Conservation (phyloP, 192 early-diverging fungal species). For the Coemansia sp. region DNA sequence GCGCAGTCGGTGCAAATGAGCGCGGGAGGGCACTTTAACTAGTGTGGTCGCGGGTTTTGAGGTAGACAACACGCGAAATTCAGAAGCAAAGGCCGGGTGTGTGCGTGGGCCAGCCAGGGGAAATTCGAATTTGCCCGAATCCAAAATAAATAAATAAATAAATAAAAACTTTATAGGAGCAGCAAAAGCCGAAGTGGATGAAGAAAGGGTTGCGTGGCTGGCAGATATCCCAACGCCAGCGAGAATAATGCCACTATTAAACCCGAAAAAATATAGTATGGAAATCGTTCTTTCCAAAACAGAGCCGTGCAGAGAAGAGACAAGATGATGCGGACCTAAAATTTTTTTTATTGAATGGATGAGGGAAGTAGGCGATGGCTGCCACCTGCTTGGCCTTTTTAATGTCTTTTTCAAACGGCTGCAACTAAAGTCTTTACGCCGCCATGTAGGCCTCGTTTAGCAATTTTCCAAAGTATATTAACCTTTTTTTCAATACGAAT, state of each 20-base stretch:
- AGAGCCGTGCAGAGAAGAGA: background rate
- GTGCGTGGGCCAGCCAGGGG: background rate
- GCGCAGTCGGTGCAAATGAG: background rate
- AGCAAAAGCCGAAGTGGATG: background rate
- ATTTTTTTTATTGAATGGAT: background rate
- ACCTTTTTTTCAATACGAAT: background rate
- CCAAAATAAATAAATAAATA: background rate
- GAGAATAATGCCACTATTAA: background rate
- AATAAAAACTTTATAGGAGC: background rate
- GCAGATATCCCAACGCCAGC: background rate
- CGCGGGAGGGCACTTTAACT: background rate
- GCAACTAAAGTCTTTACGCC: background rate
- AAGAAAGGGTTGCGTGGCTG: background rate
- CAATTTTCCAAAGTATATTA: background rate
- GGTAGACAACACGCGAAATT: background rate
- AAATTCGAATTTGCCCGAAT: background rate
- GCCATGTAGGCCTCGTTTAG: background rate
- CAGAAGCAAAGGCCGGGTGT: background rate
- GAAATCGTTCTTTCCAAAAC: background rate
- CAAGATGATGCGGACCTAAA: background rate
- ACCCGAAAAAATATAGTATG: background rate
- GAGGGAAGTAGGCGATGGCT: slow-evolving; percentile 2
- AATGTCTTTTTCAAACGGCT: background rate
- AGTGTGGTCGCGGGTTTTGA: background rate
- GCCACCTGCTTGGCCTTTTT: background rate